Base-by-base conservation (phyloP, 2,329 filamentous ascomycete genomes). In the Metarhizium robertsii region DNA sequence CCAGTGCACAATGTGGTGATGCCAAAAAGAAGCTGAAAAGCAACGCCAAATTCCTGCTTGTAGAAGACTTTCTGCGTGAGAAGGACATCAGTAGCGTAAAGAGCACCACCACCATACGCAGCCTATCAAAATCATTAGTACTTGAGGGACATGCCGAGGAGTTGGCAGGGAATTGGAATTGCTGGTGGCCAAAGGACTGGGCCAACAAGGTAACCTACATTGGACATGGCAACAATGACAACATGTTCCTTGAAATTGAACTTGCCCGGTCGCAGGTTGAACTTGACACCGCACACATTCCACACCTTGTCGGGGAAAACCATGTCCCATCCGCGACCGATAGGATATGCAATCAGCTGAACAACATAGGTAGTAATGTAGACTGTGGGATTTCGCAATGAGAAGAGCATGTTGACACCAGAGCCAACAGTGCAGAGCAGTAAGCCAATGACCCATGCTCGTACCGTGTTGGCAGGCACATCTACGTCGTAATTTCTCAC, bases 401-500 rank as follows among this genome's bases (percentile, higher is more conserved):
- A 80, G 65, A 86, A 84, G 51, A 86, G 68, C 73, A 81, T 79
- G 66, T 85, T 85, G 61, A 84, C 69, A 4, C 74, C 79, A 1
- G 82, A 83, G n/a, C 81, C 83, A 56, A 85, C 64, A 0, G 82
- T 85, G 57, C 81, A 81, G 48, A 86, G 74, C 11, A 85, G 4
- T 61, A 86, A 57, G 38, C 83, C 83, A 58, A 86, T 82, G 4
- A 73, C 70, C 83, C 83, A 86, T 38, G 83, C 82, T 52, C 83
- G 81, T 55, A 86, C 73, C 20, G 83, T 86, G 66, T 84, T 86
- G 61, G 76, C 76, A n/a, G 82, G 79, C 29, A 85, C 72, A 61
- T 85, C 83, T 61, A 84, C 77, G 62, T 87, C 84, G 64, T 79
- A 78, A 65, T 86, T 86, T 58, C 80, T 74, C 18, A 87, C 84